Conservation (phyloP, 495 filamentous ascomycete genomes). For the Penicillium lividum region DNA sequence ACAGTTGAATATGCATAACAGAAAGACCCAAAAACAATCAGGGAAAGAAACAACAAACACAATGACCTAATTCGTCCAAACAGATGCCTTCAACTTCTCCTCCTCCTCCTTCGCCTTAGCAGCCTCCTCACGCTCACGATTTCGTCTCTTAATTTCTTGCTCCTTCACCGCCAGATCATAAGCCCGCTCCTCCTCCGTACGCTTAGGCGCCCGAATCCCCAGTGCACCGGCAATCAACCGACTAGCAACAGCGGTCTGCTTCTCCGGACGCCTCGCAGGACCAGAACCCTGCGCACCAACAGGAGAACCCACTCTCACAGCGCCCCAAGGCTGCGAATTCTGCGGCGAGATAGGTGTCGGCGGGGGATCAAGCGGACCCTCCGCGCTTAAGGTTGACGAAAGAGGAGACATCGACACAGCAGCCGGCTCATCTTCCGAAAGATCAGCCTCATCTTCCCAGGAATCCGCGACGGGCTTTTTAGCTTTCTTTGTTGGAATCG, state of each 20-base stretch:
- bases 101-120: conserved; percentile 64
- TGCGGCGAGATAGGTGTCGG: conserved; percentile 62
- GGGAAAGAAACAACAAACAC: not conserved
- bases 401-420: conserved; percentile 20
- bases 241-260: conserved; percentile 86
- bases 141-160: conserved; percentile 76
- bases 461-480: conserved; percentile 65
- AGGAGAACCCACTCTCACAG: conserved; percentile 13
- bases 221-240: conserved; percentile 88
- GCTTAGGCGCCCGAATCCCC: conserved; percentile 76
- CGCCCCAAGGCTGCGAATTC: conserved; percentile 33
- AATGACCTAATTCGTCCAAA: conserved; percentile 74
- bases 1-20: conserved; percentile 15
- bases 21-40: not conserved
- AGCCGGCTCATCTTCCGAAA: conserved; percentile 34
- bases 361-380: conserved; percentile 54
- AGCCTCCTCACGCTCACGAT: conserved; percentile 68
- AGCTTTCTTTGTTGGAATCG: conserved; percentile 43
- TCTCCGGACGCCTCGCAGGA: conserved; percentile 67
- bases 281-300: conserved; percentile 24
- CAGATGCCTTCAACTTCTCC: conserved; percentile 68
- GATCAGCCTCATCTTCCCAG: conserved; percentile 76
- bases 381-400: conserved; percentile 37
- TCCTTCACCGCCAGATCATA: conserved; percentile 84
- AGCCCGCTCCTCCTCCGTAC: conserved; percentile 83